Conservation (phyloP, 2,329 filamentous ascomycete species). For the Chrysoporthe austroafricana region DNA sequence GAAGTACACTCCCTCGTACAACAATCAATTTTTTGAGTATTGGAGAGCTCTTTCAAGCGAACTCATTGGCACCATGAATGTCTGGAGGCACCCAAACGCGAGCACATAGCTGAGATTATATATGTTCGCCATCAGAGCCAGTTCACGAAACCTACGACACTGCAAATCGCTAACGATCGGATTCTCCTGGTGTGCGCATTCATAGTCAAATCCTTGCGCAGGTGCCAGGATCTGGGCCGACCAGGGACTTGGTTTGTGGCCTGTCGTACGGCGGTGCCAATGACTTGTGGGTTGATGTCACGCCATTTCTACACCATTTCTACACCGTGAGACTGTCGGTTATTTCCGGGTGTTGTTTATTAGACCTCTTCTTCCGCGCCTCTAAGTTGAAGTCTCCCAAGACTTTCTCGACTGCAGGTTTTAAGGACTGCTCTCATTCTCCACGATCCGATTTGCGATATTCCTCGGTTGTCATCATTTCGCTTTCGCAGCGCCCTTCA, state of each 20-base stretch:
- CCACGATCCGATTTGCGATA: neutral
- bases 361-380: neutral
- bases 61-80: too few relatives aligned
- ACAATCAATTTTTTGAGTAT: neutral
- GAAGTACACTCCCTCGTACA: neutral
- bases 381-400: neutral
- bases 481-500: neutral
- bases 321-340: neutral
- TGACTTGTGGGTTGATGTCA: constrained; percentile 12
- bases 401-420: neutral
- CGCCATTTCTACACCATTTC: constrained; percentile 6
- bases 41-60: neutral
- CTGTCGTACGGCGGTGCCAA: neutral
- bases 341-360: neutral
- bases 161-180: neutral
- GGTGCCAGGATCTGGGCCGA: neutral
- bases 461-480: neutral
- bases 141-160: neutral
- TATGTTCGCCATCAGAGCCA: too few relatives aligned
- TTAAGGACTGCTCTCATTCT: neutral
- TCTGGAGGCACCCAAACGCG: too few relatives aligned
- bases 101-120: too few relatives aligned
- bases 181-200: neutral
- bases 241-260: constrained; percentile 1
- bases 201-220: neutral